Percentiles rank a stretch among this genome's conserved stretches.
phyloP scores from a whole-genome alignment of 495 filamentous ascomycete species.

The Trichoderma erinaceum region DNA sequence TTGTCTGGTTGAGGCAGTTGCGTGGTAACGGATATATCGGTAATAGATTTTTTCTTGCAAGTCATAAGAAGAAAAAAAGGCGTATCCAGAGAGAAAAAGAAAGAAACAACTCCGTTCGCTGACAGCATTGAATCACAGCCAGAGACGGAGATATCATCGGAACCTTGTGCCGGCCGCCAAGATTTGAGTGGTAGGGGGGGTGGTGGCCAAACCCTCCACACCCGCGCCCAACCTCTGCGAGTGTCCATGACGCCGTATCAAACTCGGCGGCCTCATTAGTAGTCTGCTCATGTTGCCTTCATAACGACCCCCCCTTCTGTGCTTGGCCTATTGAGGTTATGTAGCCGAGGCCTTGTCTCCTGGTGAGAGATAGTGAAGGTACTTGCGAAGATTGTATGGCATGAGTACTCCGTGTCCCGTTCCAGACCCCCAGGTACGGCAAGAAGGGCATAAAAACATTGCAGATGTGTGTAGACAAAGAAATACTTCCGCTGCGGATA shows the following conservation, averaged over 20 bases:
- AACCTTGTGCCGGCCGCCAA: neutral
- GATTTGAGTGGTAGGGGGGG: neutral
- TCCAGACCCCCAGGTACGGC: neutral
- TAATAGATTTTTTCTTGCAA: neutral
- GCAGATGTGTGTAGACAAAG: neutral
- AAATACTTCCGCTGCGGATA: neutral
- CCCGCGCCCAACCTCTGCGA: neutral
- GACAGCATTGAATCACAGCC: neutral
- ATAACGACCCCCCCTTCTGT: neutral
- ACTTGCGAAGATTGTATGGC: neutral
- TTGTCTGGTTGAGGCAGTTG: neutral
- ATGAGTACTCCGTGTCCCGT: neutral
- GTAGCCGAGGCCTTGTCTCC: neutral
- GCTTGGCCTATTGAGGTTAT: neutral
- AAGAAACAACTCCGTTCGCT: neutral
- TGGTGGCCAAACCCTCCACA: neutral
- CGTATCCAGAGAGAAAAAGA: too few relatives aligned
- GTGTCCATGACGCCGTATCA: constrained; percentile 2
- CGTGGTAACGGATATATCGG: neutral
- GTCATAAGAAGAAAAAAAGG: neutral
- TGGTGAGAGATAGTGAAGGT: neutral
- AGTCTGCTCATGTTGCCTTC: neutral
- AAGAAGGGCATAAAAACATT: neutral
- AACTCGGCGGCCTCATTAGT: neutral
- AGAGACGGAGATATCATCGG: neutral